Conservation (phyloP, 2,329 filamentous ascomycete species). For the Diaporthe destruens region DNA sequence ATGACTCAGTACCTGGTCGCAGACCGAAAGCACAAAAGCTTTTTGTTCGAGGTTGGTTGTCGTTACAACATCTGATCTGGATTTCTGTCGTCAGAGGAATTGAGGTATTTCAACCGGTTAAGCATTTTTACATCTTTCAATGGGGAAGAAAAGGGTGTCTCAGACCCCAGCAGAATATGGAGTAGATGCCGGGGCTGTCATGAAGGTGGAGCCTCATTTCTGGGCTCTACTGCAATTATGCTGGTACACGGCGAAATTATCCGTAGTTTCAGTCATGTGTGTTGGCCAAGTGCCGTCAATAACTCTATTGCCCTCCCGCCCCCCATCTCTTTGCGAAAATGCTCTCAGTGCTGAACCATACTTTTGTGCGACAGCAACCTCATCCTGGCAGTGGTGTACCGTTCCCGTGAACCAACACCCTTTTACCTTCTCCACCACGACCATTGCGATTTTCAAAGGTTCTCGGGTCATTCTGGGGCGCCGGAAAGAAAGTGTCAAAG, state of each 20-base stretch:
- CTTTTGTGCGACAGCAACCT: not conserved
- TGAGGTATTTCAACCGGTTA: not conserved
- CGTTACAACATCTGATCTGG: not conserved
- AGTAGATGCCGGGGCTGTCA: too few species aligned
- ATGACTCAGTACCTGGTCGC: not conserved
- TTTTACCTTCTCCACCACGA: not conserved
- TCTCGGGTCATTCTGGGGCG: not conserved
- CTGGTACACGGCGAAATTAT: conserved; percentile 3
- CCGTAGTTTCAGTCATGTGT: conserved; percentile 2
- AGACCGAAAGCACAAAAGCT: not conserved
- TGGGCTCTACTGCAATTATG: not conserved
- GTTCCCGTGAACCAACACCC: not conserved
- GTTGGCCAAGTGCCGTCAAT: not conserved
- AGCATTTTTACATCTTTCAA: not conserved
- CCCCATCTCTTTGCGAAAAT: not conserved
- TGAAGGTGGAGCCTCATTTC: conserved; percentile 23
- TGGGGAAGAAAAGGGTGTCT: not conserved
- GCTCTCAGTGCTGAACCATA: conserved; percentile 6
- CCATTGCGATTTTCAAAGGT: not conserved
- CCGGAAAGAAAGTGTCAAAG: not conserved
- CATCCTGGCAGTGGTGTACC: conserved; percentile 3
- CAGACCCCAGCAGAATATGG: not conserved
- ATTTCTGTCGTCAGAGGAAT: conserved; percentile 7
- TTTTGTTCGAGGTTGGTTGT: not conserved
- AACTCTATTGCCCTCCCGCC: not conserved